phyloP scores from a whole-genome alignment of 2,329 filamentous ascomycete species.

The Hypoxylon sp. region DNA sequence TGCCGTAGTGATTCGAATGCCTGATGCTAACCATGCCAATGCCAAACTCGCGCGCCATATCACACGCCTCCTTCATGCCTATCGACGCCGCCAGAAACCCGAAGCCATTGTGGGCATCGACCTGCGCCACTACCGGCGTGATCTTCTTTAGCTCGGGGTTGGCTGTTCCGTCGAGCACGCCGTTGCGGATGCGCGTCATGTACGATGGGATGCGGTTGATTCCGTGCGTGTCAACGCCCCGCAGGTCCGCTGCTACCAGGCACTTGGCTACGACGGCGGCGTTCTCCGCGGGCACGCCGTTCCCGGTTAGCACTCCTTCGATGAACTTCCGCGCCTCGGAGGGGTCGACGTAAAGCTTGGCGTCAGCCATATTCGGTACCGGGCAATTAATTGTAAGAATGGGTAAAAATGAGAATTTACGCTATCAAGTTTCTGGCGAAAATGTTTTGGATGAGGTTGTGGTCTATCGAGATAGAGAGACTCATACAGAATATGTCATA shows the following conservation, averaged over 20 bases:
- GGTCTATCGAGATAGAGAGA: no score
- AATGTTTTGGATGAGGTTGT: neutral
- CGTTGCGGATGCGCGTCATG: conserved; percentile 78
- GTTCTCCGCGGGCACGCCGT: conserved; percentile 71
- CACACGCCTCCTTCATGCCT: conserved; percentile 77
- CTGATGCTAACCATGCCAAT: conserved; percentile 84
- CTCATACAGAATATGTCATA: neutral
- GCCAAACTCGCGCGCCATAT: conserved; percentile 74
- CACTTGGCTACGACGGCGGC: conserved; percentile 76
- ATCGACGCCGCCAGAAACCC: conserved; percentile 79
- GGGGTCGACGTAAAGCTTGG: conserved; percentile 55
- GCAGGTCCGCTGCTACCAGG: conserved; percentile 81
- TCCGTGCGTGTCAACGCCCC: conserved; percentile 85
- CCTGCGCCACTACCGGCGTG: conserved; percentile 79
- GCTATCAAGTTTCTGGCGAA: neutral
- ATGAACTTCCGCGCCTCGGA: conserved; percentile 64
- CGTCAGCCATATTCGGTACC: conserved; percentile 25
- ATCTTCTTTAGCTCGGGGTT: conserved; percentile 71
- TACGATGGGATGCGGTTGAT: conserved; percentile 85
- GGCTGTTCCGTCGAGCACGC: conserved; percentile 75
- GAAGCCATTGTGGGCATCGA: conserved; percentile 79
- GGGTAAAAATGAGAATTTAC: neutral
- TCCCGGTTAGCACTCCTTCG: conserved; percentile 69
- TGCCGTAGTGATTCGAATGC: conserved; percentile 87
- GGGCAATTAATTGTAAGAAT: neutral